Base-by-base conservation (phyloP, 2,329 filamentous ascomycete genomes). In the Hypoxylon sp. region DNA sequence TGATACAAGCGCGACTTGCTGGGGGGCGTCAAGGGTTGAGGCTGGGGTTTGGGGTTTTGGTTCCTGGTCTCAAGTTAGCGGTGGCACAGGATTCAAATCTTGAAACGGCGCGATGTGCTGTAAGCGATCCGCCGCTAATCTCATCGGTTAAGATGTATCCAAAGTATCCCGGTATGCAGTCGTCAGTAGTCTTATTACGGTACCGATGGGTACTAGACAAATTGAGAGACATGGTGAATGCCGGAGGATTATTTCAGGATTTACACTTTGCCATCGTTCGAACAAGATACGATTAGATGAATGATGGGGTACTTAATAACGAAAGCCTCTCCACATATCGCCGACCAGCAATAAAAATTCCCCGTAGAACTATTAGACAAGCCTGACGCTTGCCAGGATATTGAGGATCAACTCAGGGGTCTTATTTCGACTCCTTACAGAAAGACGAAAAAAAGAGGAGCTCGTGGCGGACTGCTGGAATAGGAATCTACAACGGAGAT, bases 41-140 rank as follows among this genome's bases (percentile, higher is more conserved):
- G 50, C 31, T 63, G 55, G 60, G 63, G 64, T 67, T 35, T 46
- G 31, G 27, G n/a, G 37, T 53, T 48, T 39, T 51, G 47, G 54
- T 54, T 54, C 44, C 60, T 50, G 37, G 60, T 65, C 62, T 67
- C 54, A 57, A 56, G 63, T 65, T 35, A 55, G 44, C 42, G 54
- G 54, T 68, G 62, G 57, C 32, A 72, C 62, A 69, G 59, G 58
- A 66, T 63, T 56, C 55, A 42, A 21, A 70, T 70, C 68, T 62
- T 72, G 70, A 72, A 72, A 72, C 70, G 56, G 44, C 68, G 60
- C 68, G 62, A 62, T 64, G 62, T 48, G 62, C 42, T 70, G 68
- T 69, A 47, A 64, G 53, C 57, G 68, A 72, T 72, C 65, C 70
- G 62, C 63, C 64, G 64, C 67, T 56, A 67, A 69, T 71, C 70